phyloP scores from a whole-genome alignment of 495 filamentous ascomycete species.

The Penicillium waksmanii region DNA sequence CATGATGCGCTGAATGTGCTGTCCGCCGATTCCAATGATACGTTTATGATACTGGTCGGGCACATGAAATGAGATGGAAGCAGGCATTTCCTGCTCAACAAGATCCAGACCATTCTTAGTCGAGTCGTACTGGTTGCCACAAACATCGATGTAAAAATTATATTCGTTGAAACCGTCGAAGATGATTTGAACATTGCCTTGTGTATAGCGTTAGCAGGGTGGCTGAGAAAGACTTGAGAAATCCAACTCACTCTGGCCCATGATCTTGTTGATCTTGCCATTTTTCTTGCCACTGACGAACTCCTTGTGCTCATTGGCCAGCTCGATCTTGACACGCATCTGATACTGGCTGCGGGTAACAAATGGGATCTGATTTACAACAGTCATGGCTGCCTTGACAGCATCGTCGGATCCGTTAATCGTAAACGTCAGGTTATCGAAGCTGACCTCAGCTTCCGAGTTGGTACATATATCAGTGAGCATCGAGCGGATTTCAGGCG shows the following conservation, averaged over 20 bases:
- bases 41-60: conserved; percentile 99
- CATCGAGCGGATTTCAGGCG: conserved; percentile 82
- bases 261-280: conserved; percentile 99
- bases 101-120: conserved; percentile 88
- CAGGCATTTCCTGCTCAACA: conserved; percentile 98
- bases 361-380: conserved; percentile 89
- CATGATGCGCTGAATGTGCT: conserved; percentile 99
- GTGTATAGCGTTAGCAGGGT: conserved; percentile 7
- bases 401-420: conserved; percentile 95
- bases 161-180: conserved; percentile 99
- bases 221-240: not conserved
- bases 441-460: conserved; percentile 91
- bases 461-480: conserved; percentile 94
- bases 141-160: conserved; percentile 99
- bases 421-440: conserved; percentile 89
- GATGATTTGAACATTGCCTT: conserved; percentile 94
- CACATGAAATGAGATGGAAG: conserved; percentile 98
- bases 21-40: conserved; percentile 97
- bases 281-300: conserved; percentile 99
- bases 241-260: conserved; percentile 81
- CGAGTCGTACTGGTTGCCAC: conserved; percentile 85
- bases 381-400: conserved; percentile 89
- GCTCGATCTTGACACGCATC: conserved; percentile 96
- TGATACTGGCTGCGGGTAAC: conserved; percentile 85
- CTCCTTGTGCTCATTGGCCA: conserved; percentile 99